phyloP scores from a whole-genome alignment of 805 yeast species.

The Candida anglica region DNA sequence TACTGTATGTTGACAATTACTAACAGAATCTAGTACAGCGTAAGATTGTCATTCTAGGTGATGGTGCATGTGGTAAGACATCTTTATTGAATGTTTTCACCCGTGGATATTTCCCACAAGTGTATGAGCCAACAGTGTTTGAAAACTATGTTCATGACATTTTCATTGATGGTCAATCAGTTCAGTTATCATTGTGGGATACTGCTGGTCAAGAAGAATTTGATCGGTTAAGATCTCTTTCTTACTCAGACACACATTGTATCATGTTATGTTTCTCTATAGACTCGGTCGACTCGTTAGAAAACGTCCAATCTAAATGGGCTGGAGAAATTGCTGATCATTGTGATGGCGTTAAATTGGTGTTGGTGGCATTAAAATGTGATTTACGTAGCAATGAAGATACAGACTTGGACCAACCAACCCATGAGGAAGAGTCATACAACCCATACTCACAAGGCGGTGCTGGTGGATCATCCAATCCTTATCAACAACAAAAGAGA shows the following conservation, averaged over 20 bases:
- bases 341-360: slow-evolving; percentile 93
- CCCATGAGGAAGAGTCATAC: slow-evolving; percentile 22
- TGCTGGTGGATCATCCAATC: slow-evolving; percentile 20
- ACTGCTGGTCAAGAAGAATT: slow-evolving; percentile 99
- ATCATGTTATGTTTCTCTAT: slow-evolving; percentile 95
- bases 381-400: slow-evolving; percentile 77
- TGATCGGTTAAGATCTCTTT: slow-evolving; percentile 86
- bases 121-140: slow-evolving; percentile 96
- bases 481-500: slow-evolving; percentile 40
- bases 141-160: slow-evolving; percentile 97
- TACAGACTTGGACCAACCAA: slow-evolving; percentile 29
- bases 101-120: slow-evolving; percentile 96
- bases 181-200: slow-evolving; percentile 93
- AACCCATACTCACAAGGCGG: slow-evolving; percentile 28
- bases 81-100: slow-evolving; percentile 93
- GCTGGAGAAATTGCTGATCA: slow-evolving; percentile 95
- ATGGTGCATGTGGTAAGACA: slow-evolving; percentile 95
- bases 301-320: slow-evolving; percentile 95
- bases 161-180: slow-evolving; percentile 89
- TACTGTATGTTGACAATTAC: slow-evolving; percentile 2
- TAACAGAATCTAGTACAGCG: slow-evolving; percentile 58
- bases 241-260: slow-evolving; percentile 94
- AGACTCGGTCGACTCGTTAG: slow-evolving; percentile 90
- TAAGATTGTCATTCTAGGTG: slow-evolving; percentile 91
- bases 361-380: slow-evolving; percentile 90